Evolutionary conservation across 331 rosid genomes (phyloP).

Genomic region (Quercus lobata): DNA sequence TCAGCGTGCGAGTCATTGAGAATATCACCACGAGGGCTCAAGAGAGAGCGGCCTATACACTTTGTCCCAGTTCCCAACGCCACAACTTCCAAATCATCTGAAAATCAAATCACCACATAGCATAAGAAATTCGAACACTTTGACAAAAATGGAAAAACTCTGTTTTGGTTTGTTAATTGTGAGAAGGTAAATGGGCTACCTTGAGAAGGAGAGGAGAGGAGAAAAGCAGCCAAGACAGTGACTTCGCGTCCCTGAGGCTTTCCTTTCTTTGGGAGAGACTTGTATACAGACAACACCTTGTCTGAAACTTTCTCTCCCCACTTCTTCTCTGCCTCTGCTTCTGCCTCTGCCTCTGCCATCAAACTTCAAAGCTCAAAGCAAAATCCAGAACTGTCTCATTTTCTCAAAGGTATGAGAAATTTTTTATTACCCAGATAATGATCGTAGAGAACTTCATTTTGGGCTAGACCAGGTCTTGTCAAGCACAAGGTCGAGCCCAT

Average conservation of each 20-base stretch:
- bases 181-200: slow-evolving; percentile 26
- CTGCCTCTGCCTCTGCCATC: background rate
- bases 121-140: background rate
- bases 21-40: slow-evolving; percentile 63
- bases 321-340: slow-evolving; percentile 19
- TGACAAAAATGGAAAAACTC: background rate
- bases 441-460: too few relatives aligned
- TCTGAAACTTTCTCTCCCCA: slow-evolving; percentile 53
- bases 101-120: background rate
- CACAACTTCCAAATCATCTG: slow-evolving; percentile 63
- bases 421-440: too few relatives aligned
- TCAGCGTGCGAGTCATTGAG: slow-evolving; percentile 93
- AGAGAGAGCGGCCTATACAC: slow-evolving; percentile 71
- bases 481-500: too few relatives aligned
- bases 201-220: slow-evolving; percentile 69
- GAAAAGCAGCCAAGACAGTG: slow-evolving; percentile 78
- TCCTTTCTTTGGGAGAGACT: slow-evolving; percentile 74
- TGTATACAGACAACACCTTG: slow-evolving; percentile 53
- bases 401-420: too few relatives aligned
- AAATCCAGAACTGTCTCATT: background rate
- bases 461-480: too few relatives aligned
- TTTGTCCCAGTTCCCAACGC: slow-evolving; percentile 94
- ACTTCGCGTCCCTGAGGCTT: slow-evolving; percentile 94
- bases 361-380: background rate
- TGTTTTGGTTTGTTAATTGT: too few relatives aligned